Base-by-base conservation (phyloP, 352 stramenopile genomes). In the Globisporangium nunn region DNA sequence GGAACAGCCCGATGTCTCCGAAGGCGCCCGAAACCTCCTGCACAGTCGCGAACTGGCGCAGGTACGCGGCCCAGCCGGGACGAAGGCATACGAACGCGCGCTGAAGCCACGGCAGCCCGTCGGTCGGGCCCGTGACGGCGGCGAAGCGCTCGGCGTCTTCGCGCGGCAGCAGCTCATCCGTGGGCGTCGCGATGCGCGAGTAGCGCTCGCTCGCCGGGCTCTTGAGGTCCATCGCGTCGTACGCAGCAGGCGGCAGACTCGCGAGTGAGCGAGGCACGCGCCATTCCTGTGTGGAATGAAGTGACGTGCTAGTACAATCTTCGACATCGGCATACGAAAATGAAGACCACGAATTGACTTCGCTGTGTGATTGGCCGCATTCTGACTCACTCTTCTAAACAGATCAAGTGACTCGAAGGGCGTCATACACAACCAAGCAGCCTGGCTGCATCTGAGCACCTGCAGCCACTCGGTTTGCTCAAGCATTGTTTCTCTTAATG, bases 1-100 rank as follows among this genome's bases (percentile, higher is more conserved):
- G 71, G 66, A 98, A 96, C 18, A 96, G 91, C 31, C 91, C 93
- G 15, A 98, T 84, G 70, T 98, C 93, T 14, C 93, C 93, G n/a
- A 96, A 85, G 7, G 85, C 90, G 11, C 93, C 93, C 1, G 86
- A 96, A 39, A 88, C 49, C 65, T 98, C 91, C 40, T 85, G 71
- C 18, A 93, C 53, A 6, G 72, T 90, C 40, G 80, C 72, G 52
- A 88, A 91, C 33, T 85, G 69, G 59, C 75, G 80, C 53, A 87
- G 67, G 48, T 87, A 85, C 45, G 58, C 28, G 44, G 62, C 37
- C 81, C 81, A 88, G 1, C 75, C 67, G 0, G 81, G 81, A 7
- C 81, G 74, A 30, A 75, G 61, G 33, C 64, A 79, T 52, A 88
- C 74, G 49, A 91, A 80, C 52, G 75, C 52, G 51, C 68, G 71